These are phyloP conservation scores for Curvularia spicifera DNA, from an alignment of 2,329 filamentous ascomycete genomes.

Conservation along the genomic window DNA sequence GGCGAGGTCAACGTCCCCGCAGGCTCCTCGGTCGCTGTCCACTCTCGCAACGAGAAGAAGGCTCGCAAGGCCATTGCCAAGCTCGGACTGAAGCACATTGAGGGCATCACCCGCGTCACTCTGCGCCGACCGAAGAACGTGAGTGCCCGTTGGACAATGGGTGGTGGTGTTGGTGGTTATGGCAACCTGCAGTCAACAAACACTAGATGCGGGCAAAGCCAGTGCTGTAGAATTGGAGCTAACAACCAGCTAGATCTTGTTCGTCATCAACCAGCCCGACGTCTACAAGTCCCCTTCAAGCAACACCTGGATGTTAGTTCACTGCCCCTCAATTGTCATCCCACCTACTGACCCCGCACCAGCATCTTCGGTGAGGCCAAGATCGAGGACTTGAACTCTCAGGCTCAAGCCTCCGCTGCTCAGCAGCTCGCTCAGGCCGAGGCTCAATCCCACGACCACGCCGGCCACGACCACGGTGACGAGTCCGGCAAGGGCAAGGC, in stretches of 20 bases:
- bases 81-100: constrained; percentile 93
- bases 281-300: constrained; percentile 99
- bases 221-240: constrained; percentile 22
- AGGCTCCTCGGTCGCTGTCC: constrained; percentile 86
- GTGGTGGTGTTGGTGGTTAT: constrained; percentile 4
- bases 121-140: constrained; percentile 99
- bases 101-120: constrained; percentile 97
- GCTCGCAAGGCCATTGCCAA: constrained; percentile 99
- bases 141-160: constrained; percentile 58
- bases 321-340: constrained; percentile 12
- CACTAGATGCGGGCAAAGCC: constrained; percentile 12
- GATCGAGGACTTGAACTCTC: constrained; percentile 99
- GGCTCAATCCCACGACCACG: constrained; percentile 68
- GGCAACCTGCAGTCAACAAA: constrained; percentile 14
- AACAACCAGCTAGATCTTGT: constrained; percentile 75
- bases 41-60: constrained; percentile 99
- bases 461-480: constrained; percentile 75
- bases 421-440: constrained; percentile 87
- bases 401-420: constrained; percentile 92
- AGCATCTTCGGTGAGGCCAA: constrained; percentile 99
- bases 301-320: constrained; percentile 98
- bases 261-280: constrained; percentile 99
- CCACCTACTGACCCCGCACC: constrained; percentile 35
- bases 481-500: constrained; percentile 70
- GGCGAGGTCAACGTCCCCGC: constrained; percentile 74